Base-by-base conservation (phyloP, 2,329 filamentous ascomycete genomes). In the Diaporthe sp. region DNA sequence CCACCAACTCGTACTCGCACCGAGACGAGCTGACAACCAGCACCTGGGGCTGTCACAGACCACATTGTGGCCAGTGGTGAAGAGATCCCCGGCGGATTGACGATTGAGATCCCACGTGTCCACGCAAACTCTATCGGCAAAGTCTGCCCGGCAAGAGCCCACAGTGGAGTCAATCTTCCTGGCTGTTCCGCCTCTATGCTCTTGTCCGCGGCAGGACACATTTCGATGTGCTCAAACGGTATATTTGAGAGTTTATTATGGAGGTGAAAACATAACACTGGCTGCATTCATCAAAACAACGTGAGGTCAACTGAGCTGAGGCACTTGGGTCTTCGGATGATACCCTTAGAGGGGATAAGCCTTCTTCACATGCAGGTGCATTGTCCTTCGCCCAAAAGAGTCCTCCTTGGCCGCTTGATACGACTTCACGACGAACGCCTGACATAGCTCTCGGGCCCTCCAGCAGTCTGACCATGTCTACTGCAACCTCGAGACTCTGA, bases 31-130 rank as follows among this genome's bases (percentile, higher is more conserved):
- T 55, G 51, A 17, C 53, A 31, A 39, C 28, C 44, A 17, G 49
- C 65, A 68, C 47, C 65, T 68, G 17, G 65, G 65, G 49, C 47
- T n/a, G 25, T 70, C 65, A 70, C 65, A 55, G 65, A 70, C 65
- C 65, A 70, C 65, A 70, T 3, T 42, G 65, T 55, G 65, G 65
- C 65, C 65, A 55, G 65, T 70, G 65, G 65, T 70, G n/a, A 28
- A 49, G n/a, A 70, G 47, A 70, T 53, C 31, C 65, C 65, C 47
- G 65, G 47, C 65, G 28, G 63, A 20, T 53, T 37, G 34, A 53
- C 65, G 49, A 70, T 70, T 70, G 65, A 70, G 65, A 70, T 70
- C 65, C 49, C 65, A 55, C 65, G 65, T 70, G 65, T 28, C 65
- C 65, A 42, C n/a, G 65, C 65, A 70, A 70, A 70, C 65, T 70